Evolutionary conservation across 2,329 filamentous ascomycete genomes (phyloP), one percentile per base, ranked within the genome.

Genomic region (Tolypocladium cylindrosporum): DNA sequence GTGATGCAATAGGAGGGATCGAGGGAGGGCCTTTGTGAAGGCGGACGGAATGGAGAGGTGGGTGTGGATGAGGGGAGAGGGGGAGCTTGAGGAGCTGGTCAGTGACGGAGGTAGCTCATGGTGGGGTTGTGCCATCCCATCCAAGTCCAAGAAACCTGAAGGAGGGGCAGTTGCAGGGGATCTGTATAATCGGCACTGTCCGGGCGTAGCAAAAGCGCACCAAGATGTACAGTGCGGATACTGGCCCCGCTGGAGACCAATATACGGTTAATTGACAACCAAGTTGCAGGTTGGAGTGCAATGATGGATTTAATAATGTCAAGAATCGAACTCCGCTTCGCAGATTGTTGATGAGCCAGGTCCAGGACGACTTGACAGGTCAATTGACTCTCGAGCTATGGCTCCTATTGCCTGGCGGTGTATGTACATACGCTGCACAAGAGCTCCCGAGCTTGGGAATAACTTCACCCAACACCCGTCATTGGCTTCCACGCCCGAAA

Each of bases 401-500:
- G 31, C 4, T 7, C 5, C 7, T 14, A 16, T 14, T 4, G 37
- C 37, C 16, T 40, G 37, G 14, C 14, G 37, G 37, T 11, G 13
- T 27, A 27, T 27, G 24, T 27, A 27, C 3, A 27, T 27, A 24
- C 24, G 3, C 24, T 27, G 24, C 24, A 27, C 24, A 0, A 3
- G 24, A 27, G 37, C 37, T 39, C 37, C 37, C 14, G 14, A 5
- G 14, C 39, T 40, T 19, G 39, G 21, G 21, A 21, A 55, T 55
- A 34, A 21, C 55, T 41, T 48, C 52, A 50, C 13, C 21, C 41
- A 42, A 24, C 51, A 19, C 16, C 41, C 13, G 37, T 19, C 36
- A 21, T 31, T 19, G 45, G 24, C 45, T 5, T 11, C 67, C 59
- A 67, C 62, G 63, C 54, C 67, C 64, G 70, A 95, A 95, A 57